These are phyloP conservation scores for Penicillium sp. DNA, from an alignment of 2,329 filamentous ascomycete genomes.

Conservation along the genomic window DNA sequence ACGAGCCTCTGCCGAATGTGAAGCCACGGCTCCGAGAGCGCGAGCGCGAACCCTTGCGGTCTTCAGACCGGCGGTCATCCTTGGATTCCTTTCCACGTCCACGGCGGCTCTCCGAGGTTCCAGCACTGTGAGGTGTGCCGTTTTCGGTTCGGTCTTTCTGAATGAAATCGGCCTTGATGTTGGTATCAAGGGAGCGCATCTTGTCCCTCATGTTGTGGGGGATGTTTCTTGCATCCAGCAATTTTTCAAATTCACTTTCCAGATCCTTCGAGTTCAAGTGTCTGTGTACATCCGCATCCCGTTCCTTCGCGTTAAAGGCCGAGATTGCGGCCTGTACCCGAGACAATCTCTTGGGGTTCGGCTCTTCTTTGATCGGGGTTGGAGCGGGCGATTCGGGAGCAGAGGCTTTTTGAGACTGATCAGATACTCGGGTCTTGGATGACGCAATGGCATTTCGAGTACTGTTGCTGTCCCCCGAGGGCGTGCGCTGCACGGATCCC, in stretches of 20 bases:
- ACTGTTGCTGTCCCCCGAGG: slow-evolving; percentile 23
- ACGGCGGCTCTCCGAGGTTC: slow-evolving; percentile 31
- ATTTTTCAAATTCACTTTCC: slow-evolving; percentile 62
- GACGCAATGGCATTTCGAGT: slow-evolving; percentile 16
- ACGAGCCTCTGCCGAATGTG: slow-evolving; percentile 69
- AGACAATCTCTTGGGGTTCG: slow-evolving; percentile 48
- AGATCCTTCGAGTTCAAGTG: slow-evolving; percentile 53
- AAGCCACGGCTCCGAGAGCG: slow-evolving; percentile 71
- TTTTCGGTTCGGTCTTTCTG: slow-evolving; percentile 79
- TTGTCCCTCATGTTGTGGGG: slow-evolving; percentile 91
- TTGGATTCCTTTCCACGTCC: slow-evolving; percentile 45
- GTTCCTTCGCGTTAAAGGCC: slow-evolving; percentile 57
- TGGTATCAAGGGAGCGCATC: slow-evolving; percentile 84
- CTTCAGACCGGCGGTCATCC: slow-evolving; percentile 35
- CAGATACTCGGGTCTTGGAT: slow-evolving; percentile 14
- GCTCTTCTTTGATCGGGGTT: slow-evolving; percentile 26
- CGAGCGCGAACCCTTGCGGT: slow-evolving; percentile 47
- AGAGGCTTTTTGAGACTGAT: slow-evolving; percentile 28
- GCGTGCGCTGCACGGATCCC: slow-evolving; percentile 26
- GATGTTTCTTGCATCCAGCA: slow-evolving; percentile 82
- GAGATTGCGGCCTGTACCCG: slow-evolving; percentile 66
- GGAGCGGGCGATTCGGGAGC: slow-evolving; percentile 36
- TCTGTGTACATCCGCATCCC: slow-evolving; percentile 45
- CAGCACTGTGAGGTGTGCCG: slow-evolving; percentile 49
- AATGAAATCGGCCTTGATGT: slow-evolving; percentile 95